Evolutionary conservation across 1,139 yeast species (phyloP), one percentile per base, ranked within the genome.

Genomic region (Sugiyamaella novakii): DNA sequence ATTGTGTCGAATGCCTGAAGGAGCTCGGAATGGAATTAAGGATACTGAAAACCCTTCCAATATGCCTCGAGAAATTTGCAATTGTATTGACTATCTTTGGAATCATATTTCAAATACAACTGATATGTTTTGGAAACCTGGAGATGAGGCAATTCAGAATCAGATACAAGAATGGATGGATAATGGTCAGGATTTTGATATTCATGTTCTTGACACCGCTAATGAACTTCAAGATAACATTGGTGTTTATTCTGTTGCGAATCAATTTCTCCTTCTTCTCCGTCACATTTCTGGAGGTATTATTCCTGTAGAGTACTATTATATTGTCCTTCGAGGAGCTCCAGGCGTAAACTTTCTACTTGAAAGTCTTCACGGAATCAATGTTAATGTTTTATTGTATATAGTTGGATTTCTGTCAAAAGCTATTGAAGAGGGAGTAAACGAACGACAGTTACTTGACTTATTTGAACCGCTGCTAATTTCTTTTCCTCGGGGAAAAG

Each of bases 311-410:
- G 71, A 69, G 24, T 57, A 69, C 30, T 63, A 70, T 5, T 52
- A 54, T 29, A 29, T 51, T 17, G 48, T 50, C 15, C 50, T 63
- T 24, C 57, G 58, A 17, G 66, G 62, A 11, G 45, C 46, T 7
- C 57, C 46, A 8, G 66, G 60, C n/a, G 62, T 63, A 4, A 53
- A 61, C 28, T 54, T 57, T 40, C 57, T 71, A 1, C 49, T 73
- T 34, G 78, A 74, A 46, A 59, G 58, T 8, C 56, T 73, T 19
- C 74, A 76, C 3, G 62, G 73, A 1, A 58, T 69, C 28, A 66
- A 73, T 31, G 71, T 72, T 34, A 74, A 73, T 48, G 70, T 72
- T 4, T 55, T 74, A 49, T 64, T 73, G 17, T 74, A 71, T 47
- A 35, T 74, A 19, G 58, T 65, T 10, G 67, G 72, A 11, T 73